Evolutionary conservation across 208 protist genomes (phyloP), one percentile per base, ranked within the genome.

Genomic region (Acanthamoeba lenticulata): DNA sequence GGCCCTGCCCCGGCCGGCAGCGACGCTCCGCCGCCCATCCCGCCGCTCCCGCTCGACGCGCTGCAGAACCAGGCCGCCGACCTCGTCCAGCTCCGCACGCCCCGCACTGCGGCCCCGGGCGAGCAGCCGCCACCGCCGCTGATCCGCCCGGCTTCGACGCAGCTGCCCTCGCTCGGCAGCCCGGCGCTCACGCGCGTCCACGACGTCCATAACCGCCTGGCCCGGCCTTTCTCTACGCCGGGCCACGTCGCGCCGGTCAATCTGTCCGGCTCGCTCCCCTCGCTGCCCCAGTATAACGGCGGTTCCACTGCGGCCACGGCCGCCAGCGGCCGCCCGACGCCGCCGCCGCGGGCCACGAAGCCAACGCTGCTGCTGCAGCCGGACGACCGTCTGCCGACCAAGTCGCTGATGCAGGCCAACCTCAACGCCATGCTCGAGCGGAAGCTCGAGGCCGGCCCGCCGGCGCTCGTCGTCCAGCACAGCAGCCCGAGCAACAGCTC

Each of bases 341-440:
- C 62, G 62, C 62, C 62, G 24, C 62, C 62, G 24, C 62, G 62
- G n/a, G 62, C 62, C 2, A 72, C 62, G n/a, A 72, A 72, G 62
- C 62, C 62, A 19, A 57, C 49, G n/a, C 15, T 72, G 62, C 24
- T 38, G 62, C 9, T 29, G 15, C 15, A 3, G 62, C 62, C 62
- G 15, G 62, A 72, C 1, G 62, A 72, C 11, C 62, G 62, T 5
- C 4, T 65, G 13, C 57, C 21, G 57, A 27, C n/a, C 62, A 72
- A 72, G 62, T 72, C 62, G 5, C 32, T 38, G 11, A 24, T 38
- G 29, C 24, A 32, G 11, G 62, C 62, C 62, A 72, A 72, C 32
- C 62, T 72, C 62, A 72, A 72, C 62, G 62, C 62, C 29, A 72
- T 72, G 62, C 62, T 72, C 62, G 62, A 72, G 62, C 62, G 62